phyloP scores from a whole-genome alignment of 352 stramenopile genomes.

The Globisporangium camurandrum region DNA sequence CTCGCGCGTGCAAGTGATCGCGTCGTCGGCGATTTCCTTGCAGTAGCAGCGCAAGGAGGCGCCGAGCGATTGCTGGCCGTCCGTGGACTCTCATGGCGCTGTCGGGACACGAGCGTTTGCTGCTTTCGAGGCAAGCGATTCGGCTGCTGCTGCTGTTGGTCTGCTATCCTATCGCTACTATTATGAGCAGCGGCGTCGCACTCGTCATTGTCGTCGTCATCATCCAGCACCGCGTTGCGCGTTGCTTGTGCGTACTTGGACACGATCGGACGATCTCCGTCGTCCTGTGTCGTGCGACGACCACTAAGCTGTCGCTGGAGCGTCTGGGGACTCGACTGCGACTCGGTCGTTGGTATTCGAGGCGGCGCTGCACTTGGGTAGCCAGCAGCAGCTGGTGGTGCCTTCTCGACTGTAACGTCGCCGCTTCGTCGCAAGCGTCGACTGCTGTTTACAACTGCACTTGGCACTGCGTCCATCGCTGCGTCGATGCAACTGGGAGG shows the following conservation, averaged over 20 bases:
- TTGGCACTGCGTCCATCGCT: background rate
- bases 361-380: background rate
- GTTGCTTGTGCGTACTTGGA: constrained; percentile 22
- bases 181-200: too few species aligned
- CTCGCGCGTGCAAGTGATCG: background rate
- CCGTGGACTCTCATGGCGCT: background rate
- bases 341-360: background rate
- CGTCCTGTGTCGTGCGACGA: constrained; percentile 3
- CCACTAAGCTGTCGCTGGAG: constrained; percentile 37
- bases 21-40: too few species aligned
- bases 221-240: background rate
- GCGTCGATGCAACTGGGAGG: background rate
- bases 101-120: background rate
- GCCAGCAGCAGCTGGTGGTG: background rate
- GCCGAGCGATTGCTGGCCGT: constrained; percentile 34
- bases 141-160: background rate
- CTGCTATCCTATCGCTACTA: background rate
- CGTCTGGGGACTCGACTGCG: constrained; percentile 26
- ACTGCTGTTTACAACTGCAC: constrained; percentile 11
- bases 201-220: background rate
- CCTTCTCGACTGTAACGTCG: background rate
- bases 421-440: background rate
- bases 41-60: constrained; percentile 13
- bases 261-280: constrained; percentile 27
- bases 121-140: background rate